Evolutionary conservation across 331 rosid species (phyloP).

Genomic region (Telfairia occidentalis): DNA sequence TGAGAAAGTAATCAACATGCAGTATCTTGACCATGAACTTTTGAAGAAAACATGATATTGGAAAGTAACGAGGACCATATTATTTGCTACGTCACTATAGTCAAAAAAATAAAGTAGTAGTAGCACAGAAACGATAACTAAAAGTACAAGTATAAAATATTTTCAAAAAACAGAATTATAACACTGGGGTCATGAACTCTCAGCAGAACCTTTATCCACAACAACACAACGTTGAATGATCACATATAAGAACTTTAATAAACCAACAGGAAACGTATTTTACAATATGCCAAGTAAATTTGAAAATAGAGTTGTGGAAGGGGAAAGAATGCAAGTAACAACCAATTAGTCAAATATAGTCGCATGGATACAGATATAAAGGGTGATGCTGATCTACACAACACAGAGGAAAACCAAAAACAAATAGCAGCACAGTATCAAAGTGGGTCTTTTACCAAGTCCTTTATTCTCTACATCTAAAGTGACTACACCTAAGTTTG

Average conservation of each 20-base stretch:
- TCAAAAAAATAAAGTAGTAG: too few relatives aligned
- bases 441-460: background rate
- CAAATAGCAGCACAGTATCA: background rate
- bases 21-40: background rate
- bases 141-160: background rate
- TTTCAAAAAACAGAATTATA: background rate
- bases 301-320: background rate
- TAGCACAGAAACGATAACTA: background rate
- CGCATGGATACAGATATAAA: background rate
- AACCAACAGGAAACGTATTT: background rate
- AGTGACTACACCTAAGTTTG: background rate
- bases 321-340: background rate
- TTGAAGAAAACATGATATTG: background rate
- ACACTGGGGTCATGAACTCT: background rate
- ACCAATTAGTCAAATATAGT: background rate
- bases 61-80: background rate
- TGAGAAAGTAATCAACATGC: conserved; percentile 17
- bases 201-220: background rate
- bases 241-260: background rate
- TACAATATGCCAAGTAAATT: background rate
- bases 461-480: background rate
- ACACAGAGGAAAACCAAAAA: too few relatives aligned
- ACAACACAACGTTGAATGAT: background rate
- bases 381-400: background rate
- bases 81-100: background rate